Base-by-base conservation (phyloP, 305 asterid genomes). In the Withania somnifera region DNA sequence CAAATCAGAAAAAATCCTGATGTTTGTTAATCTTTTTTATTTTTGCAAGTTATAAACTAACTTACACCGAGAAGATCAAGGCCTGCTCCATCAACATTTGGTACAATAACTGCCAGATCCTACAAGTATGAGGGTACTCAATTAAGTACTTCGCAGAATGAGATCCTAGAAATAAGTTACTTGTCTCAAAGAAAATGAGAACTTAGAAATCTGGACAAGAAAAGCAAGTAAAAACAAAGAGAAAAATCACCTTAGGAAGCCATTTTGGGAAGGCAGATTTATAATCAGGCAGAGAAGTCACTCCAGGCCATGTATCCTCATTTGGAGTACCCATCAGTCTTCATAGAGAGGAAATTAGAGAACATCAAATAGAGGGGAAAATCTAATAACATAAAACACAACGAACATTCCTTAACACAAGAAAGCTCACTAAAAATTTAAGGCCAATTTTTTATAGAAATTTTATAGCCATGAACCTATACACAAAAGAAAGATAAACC, bases 261-360 rank as follows among this genome's bases (percentile, higher is more conserved):
- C 97, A 94, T 85, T 90, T 94, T 4, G 98, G 98, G 87, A 96
- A 96, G 83, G 98, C 86, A 81, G 97, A 88, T 89, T 93, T 94
- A 82, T 88, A 96, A 87, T 96, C 98, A 64, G 98, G 98, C 73
- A 94, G 90, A 67, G 98, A 91, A 57, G 98, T 90, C 88, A 96
- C 98, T 71, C 99, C 98, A 52, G 97, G 97, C 99, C 98, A 96
- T 34, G 91, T 88, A 81, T 88, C 93, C 88, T 96, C 99, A 78
- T 88, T 93, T 24, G 99, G 99, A 86, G 99, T 96, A 57, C 99
- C 99, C 97, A 89, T 87, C 84, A 90, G 84, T 85, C 99, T 96
- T 86, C 85, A 86, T 82, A 75, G 6, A 82, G 78, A 86, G 84
- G 57, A 75, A 69, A 85, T 38, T 67, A 75, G 66, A 85, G 67